A percentile compares a stretch with the other conserved stretches of the same genome.
Conservation (phyloP, 768 basidiomycete genomes). For the Lentinula detonsa region DNA sequence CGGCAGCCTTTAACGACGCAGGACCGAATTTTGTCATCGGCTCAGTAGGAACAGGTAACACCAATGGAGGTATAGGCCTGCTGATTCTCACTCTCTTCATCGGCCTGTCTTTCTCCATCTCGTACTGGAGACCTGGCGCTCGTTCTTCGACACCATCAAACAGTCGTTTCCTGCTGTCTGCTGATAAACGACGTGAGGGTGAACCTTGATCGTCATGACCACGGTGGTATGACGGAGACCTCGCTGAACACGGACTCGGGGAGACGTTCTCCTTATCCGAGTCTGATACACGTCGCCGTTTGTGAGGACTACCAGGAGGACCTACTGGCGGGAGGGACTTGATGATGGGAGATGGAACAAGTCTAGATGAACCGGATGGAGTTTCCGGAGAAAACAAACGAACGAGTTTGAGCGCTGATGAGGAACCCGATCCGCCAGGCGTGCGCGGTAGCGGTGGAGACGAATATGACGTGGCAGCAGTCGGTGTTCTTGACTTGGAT, state of each 20-base stretch:
- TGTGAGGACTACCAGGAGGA: conserved; percentile 26
- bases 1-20: not conserved
- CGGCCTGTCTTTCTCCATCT: conserved; percentile 12
- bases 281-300: conserved; percentile 30
- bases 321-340: conserved; percentile 1
- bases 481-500: not conserved
- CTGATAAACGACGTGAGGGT: not conserved
- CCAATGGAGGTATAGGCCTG: conserved; percentile 12
- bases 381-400: not conserved
- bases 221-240: not conserved
- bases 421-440: not conserved
- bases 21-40: not conserved
- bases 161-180: not conserved
- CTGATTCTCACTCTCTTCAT: conserved; percentile 23
- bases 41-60: conserved; percentile 11
- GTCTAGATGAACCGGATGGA: not conserved
- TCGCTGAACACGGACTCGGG: conserved; percentile 9
- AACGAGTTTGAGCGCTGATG: not conserved
- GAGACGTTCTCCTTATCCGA: conserved; percentile 62
- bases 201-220: not conserved
- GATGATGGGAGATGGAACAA: not conserved
- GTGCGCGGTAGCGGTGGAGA: not conserved
- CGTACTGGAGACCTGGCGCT: not conserved
- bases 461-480: not conserved
- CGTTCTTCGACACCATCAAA: not conserved